Evolutionary conservation across 345 rosid species (phyloP).

Genomic region (Hibiscus syriacus): DNA sequence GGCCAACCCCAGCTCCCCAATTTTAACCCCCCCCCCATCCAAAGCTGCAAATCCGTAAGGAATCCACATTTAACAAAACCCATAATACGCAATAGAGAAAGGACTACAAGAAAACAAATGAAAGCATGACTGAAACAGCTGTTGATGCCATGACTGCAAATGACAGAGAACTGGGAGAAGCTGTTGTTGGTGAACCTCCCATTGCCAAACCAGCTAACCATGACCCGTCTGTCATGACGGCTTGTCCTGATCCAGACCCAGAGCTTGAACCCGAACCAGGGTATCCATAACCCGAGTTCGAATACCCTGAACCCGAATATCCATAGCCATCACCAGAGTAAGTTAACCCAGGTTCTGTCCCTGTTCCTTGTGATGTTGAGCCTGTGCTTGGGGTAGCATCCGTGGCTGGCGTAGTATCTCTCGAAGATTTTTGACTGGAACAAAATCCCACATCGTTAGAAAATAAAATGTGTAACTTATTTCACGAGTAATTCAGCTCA

Average conservation of each 20-base stretch:
- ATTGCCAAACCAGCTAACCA: slow-evolving; percentile 90
- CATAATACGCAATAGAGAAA: not conserved
- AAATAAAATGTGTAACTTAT: not conserved
- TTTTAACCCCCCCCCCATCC: no score
- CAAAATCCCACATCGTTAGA: not conserved
- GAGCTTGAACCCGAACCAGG: slow-evolving; percentile 19
- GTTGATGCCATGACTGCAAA: slow-evolving; percentile 11
- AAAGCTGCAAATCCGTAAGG: slow-evolving; percentile 20
- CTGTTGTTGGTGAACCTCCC: slow-evolving; percentile 53
- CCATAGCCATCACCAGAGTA: slow-evolving; percentile 16
- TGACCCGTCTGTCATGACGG: slow-evolving; percentile 67
- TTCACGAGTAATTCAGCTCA: not conserved
- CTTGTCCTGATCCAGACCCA: slow-evolving; percentile 29
- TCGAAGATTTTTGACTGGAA: slow-evolving; percentile 75
- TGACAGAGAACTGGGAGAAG: slow-evolving; percentile 13
- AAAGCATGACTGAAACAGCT: slow-evolving; percentile 13
- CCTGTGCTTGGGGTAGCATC: slow-evolving; percentile 19
- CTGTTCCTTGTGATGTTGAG: slow-evolving; percentile 30
- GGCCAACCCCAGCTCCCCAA: slow-evolving; percentile 3
- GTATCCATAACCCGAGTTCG: slow-evolving; percentile 13
- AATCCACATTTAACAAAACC: slow-evolving; percentile 22
- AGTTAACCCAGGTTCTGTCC: slow-evolving; percentile 18
- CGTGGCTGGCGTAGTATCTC: slow-evolving; percentile 46
- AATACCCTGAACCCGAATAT: slow-evolving; percentile 29
- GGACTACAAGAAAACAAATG: slow-evolving; percentile 25